These are phyloP conservation scores for Physcomitrium patens DNA, from an alignment of 225 moss, liverwort and hornwort genomes.

Conservation along the genomic window DNA sequence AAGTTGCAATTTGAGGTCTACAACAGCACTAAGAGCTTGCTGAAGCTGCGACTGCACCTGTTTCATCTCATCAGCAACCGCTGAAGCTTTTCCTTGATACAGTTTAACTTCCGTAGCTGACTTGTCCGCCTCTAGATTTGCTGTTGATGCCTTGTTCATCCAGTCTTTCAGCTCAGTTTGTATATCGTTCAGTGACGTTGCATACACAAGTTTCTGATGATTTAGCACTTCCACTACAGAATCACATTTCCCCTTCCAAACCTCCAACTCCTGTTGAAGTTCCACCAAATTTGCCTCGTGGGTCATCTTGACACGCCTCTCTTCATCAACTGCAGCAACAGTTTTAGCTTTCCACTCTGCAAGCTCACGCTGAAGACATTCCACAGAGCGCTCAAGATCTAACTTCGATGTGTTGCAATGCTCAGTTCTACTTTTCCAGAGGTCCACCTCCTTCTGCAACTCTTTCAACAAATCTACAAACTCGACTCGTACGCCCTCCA, in stretches of 20 bases:
- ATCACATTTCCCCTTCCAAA: conserved; percentile 41
- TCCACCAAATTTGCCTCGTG: conserved; percentile 28
- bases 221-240: conserved; percentile 33
- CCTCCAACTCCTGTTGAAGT: conserved; percentile 37
- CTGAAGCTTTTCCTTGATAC: not conserved
- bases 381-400: conserved; percentile 8
- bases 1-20: conserved; percentile 26
- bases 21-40: not conserved
- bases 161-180: conserved; percentile 20
- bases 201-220: conserved; percentile 31
- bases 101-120: not conserved
- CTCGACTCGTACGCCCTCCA: conserved; percentile 17
- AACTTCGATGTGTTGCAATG: not conserved
- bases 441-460: conserved; percentile 21
- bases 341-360: conserved; percentile 39
- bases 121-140: conserved; percentile 7
- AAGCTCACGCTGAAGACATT: conserved; percentile 38
- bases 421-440: conserved; percentile 17
- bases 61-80: conserved; percentile 22
- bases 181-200: conserved; percentile 22
- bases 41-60: conserved; percentile 25
- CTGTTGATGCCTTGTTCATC: conserved; percentile 15
- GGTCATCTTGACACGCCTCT: conserved; percentile 15
- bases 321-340: conserved; percentile 33
- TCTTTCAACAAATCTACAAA: conserved; percentile 21